These are phyloP conservation scores for Pisolithus sp. DNA, from an alignment of 768 basidiomycete species.

Conservation along the genomic window DNA sequence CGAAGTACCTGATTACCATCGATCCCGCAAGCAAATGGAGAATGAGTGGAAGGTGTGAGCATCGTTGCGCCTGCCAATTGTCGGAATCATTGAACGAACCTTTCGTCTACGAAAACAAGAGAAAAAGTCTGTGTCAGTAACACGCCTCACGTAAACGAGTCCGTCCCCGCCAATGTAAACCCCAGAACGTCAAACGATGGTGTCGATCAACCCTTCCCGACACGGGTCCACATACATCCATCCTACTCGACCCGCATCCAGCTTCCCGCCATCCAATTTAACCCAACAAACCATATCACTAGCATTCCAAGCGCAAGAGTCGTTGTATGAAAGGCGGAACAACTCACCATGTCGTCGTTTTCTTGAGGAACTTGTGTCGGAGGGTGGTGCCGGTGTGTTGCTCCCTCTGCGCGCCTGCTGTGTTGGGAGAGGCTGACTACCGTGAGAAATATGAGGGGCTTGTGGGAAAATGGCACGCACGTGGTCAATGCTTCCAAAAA, in stretches of 20 bases:
- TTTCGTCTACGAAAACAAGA: conserved; percentile 59
- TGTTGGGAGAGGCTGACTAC: too few species aligned
- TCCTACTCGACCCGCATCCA: conserved; percentile 33
- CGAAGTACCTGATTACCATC: conserved; percentile 69
- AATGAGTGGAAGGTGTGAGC: conserved; percentile 6
- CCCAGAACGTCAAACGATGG: not conserved
- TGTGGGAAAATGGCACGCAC: too few species aligned
- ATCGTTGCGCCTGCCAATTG: conserved; percentile 2
- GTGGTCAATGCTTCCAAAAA: too few species aligned
- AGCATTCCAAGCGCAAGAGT: conserved; percentile 5
- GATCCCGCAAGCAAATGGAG: not conserved
- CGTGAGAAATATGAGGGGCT: too few species aligned
- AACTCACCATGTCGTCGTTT: conserved; percentile 43
- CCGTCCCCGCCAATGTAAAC: not conserved
- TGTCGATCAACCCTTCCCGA: too few species aligned
- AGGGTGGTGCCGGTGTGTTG: conserved; percentile 4
- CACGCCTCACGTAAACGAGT: not conserved
- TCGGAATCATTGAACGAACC: conserved; percentile 41
- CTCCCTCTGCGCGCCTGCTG: not conserved
- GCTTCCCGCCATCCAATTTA: conserved; percentile 15
- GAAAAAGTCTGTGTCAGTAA: conserved; percentile 16
- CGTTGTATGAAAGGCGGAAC: conserved; percentile 7
- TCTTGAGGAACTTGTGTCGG: conserved; percentile 27
- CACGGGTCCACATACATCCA: conserved; percentile 21
- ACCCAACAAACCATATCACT: conserved; percentile 1